Evolutionary conservation across 352 stramenopile genomes (phyloP), one percentile per base, ranked within the genome.

Genomic region (Thalassiosira delicatula): DNA sequence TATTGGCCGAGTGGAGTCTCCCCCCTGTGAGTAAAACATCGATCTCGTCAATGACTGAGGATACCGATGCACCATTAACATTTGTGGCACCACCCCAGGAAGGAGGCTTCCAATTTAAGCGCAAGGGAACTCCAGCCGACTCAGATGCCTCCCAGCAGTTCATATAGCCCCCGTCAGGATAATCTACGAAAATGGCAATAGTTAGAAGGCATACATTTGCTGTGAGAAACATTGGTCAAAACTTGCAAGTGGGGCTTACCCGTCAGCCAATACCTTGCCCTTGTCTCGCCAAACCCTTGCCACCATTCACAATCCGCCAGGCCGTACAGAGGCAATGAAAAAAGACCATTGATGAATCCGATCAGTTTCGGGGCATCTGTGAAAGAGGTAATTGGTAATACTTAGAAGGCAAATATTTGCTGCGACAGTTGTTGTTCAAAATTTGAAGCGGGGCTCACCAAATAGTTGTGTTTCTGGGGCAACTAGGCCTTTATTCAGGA

Each of bases 1-100:
- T 84, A 30, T 71, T 87, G 19, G 59, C 35, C 51, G 37, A 23
- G 66, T 66, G 23, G 14, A 91, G 75, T 23, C 83, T 60, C 44
- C 85, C 85, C 25, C 71, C 76, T 23, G 83, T 91, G n/a, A 92
- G 83, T 19, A 92, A 51, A 1, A 91, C 25, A 70, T 91, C 85
- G 14, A 92, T 76, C 19, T 91, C 79, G 49, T 86, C 44, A 67
- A 92, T 75, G 2, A 91, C 46, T 8, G 23, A 46, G 14, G 54
- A 62, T 42, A 63, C 21, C 11, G 37, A 37, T 60, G 68, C 61
- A 71, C 67, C 60, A n/a, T 79, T 62, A 3, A 82, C 63, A 66
- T 87, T 87, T 25, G 54, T 83, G 56, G n/a, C 14, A 17, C 76
- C 77, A 53, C 81, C 81, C 81, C 81, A 88, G 46, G 70, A 83